Conservation (phyloP, 768 basidiomycete species). For the Termitomyces titanicus region DNA sequence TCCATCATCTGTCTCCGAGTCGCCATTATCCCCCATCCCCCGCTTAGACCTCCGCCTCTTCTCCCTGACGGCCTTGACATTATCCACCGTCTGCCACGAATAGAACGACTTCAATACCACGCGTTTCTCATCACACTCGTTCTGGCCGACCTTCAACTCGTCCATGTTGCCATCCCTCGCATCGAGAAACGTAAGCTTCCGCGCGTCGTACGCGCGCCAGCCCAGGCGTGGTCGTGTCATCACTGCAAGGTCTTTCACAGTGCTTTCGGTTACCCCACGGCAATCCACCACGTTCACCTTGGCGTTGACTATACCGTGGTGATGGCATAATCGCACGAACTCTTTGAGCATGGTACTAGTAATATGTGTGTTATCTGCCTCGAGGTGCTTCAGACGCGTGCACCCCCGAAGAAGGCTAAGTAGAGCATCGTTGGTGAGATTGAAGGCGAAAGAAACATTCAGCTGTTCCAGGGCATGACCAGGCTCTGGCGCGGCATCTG, state of each 20-base stretch:
- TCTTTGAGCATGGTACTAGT: conserved; percentile 56
- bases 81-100: conserved; percentile 84
- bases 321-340: conserved; percentile 56
- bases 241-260: conserved; percentile 56
- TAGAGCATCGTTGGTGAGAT: conserved; percentile 63
- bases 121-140: conserved; percentile 72
- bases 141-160: conserved; percentile 64
- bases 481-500: conserved; percentile 32
- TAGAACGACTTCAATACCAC: conserved; percentile 84
- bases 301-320: conserved; percentile 47
- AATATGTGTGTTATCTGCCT: conserved; percentile 79
- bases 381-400: conserved; percentile 57
- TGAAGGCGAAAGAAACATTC: conserved; percentile 61
- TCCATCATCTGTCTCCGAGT: conserved; percentile 25
- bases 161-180: conserved; percentile 60
- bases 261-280: conserved; percentile 57
- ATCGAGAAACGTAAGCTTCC: conserved; percentile 69
- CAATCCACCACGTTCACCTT: conserved; percentile 74
- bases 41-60: conserved; percentile 59
- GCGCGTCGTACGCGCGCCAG: conserved; percentile 72
- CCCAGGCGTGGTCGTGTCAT: conserved; percentile 67
- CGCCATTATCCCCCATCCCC: conserved; percentile 33
- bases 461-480: conserved; percentile 74
- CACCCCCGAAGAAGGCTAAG: conserved; percentile 62
- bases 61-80: conserved; percentile 62